phyloP scores from a whole-genome alignment of 805 yeast genomes.

The Suhomyces tanzawaensis region DNA sequence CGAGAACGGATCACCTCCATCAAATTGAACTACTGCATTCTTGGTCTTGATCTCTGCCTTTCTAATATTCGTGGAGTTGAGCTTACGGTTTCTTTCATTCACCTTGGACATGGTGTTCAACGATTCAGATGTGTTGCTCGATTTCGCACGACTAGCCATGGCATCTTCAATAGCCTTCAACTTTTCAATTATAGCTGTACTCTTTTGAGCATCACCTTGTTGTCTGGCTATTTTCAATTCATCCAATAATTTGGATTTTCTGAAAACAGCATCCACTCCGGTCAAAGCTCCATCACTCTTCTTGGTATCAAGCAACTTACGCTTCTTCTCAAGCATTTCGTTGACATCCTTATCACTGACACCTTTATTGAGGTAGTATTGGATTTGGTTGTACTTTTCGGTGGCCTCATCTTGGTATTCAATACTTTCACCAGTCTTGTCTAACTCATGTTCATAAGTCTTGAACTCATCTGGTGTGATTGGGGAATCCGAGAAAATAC shows the following conservation, averaged over 20 bases:
- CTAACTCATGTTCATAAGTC: slow-evolving; percentile 60
- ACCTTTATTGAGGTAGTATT: slow-evolving; percentile 59
- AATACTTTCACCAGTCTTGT: slow-evolving; percentile 51
- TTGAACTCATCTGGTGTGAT: slow-evolving; percentile 71
- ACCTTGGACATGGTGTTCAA: slow-evolving; percentile 61
- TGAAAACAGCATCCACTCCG: slow-evolving; percentile 68
- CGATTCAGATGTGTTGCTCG: slow-evolving; percentile 34
- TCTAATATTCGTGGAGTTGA: slow-evolving; percentile 73
- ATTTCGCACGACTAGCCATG: slow-evolving; percentile 39
- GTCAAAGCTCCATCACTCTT: slow-evolving; percentile 17
- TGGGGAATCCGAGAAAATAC: slow-evolving; percentile 74
- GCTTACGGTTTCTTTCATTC: slow-evolving; percentile 80
- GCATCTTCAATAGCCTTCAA: slow-evolving; percentile 46
- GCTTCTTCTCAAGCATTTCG: slow-evolving; percentile 72
- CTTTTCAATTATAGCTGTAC: slow-evolving; percentile 29
- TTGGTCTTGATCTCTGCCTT: slow-evolving; percentile 68
- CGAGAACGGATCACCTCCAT: slow-evolving; percentile 74
- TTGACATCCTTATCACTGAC: slow-evolving; percentile 74
- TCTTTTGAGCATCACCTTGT: slow-evolving; percentile 48
- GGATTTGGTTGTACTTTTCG: slow-evolving; percentile 60
- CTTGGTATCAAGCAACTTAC: slow-evolving; percentile 49
- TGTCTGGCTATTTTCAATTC: slow-evolving; percentile 67
- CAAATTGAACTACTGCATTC: slow-evolving; percentile 36
- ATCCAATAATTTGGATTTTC: slow-evolving; percentile 68
- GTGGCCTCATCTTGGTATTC: slow-evolving; percentile 67